Percentiles rank a stretch among this genome's conserved stretches.
Evolutionary conservation across 2,329 filamentous ascomycete species (phyloP).

Genomic region (Pseudocercospora pini-densiflorae): DNA sequence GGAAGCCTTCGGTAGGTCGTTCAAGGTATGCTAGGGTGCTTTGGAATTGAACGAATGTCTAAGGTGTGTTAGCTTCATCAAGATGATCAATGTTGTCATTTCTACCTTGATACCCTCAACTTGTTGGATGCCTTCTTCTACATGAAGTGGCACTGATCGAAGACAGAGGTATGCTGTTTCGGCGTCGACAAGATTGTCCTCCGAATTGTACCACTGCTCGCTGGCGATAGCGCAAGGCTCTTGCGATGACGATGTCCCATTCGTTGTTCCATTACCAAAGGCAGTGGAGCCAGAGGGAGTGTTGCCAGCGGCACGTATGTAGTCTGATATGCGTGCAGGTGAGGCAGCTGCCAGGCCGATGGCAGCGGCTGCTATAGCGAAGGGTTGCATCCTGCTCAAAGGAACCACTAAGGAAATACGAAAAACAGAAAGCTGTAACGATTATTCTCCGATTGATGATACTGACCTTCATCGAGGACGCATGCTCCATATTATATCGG

Average conservation of each 20-base stretch:
- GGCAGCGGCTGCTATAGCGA: slow-evolving; percentile 2
- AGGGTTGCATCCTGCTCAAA: slow-evolving; percentile 11
- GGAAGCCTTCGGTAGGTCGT: slow-evolving; percentile 40
- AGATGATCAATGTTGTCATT: not conserved
- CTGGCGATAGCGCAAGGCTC: slow-evolving; percentile 1
- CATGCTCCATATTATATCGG: not conserved
- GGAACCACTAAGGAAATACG: slow-evolving; percentile 11
- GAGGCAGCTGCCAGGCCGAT: slow-evolving; percentile 11
- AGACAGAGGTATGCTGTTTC: slow-evolving; percentile 2
- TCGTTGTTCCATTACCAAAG: not conserved
- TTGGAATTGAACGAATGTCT: slow-evolving; percentile 41
- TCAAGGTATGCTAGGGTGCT: slow-evolving; percentile 46
- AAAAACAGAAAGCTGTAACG: not conserved
- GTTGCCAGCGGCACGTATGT: slow-evolving; percentile 13
- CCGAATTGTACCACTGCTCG: not conserved
- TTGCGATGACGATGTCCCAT: not conserved
- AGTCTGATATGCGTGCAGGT: slow-evolving; percentile 13
- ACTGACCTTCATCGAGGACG: not conserved
- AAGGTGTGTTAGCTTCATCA: not conserved
- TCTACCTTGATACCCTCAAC: slow-evolving; percentile 10
- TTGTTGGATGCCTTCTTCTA: slow-evolving; percentile 8
- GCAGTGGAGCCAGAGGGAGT: not conserved
- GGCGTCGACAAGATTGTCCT: not conserved
- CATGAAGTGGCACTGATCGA: slow-evolving; percentile 15
- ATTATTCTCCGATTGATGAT: not conserved